Base-by-base conservation (phyloP, 2,329 filamentous ascomycete species). In the Chaetomiaceae sp. region DNA sequence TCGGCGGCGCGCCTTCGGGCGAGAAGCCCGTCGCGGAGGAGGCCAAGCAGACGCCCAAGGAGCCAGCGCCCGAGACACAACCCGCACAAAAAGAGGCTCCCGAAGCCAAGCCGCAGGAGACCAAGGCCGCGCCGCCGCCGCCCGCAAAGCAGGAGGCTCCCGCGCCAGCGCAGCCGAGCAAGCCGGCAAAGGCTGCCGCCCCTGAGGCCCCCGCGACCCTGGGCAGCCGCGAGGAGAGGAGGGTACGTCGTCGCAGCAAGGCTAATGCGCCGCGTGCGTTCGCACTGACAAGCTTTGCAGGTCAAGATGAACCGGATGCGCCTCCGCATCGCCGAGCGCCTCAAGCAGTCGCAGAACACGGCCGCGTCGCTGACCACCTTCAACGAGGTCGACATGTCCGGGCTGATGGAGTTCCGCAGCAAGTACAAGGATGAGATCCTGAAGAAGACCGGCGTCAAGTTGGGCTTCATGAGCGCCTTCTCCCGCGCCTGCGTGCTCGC, bases 281-380 rank as follows among this genome's bases (percentile, higher is more conserved):
- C 11, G 25, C 19, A 20, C 39, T 59, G 17, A 63, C 53, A 19
- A 2, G 27, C 38, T 48, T 19, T 57, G 39, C 64, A 94, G 89
- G 90, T 97, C 66, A 99, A 99, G 81, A 99, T 99, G 94, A 97
- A 97, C 79, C 90, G 94, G 61, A 99, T 99, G 94, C 91, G 94
- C 61, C 83, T 97, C 57, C 87, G 94, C 58, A 99, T 97, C 64
- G 90, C 94, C 47, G 94, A 99, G 78, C 91, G 94, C 64, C 82
- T 99, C 61, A 99, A 99, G 83, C 94, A 99, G 72, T 97, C 94
- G 19, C 94, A 99, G 71, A 99, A 99, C 76, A 97, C 94, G 1
- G 92, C 94, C 47, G 94, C 94, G 40, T 96, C 94, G 4, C 80
- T 99, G 49, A 97, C 94, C 44, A 99, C 94, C 23, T 99, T 99